A percentile compares a stretch with the other conserved stretches of the same genome.
phyloP scores from a whole-genome alignment of 2,329 filamentous ascomycete species.

The Lecanosticta acicola region DNA sequence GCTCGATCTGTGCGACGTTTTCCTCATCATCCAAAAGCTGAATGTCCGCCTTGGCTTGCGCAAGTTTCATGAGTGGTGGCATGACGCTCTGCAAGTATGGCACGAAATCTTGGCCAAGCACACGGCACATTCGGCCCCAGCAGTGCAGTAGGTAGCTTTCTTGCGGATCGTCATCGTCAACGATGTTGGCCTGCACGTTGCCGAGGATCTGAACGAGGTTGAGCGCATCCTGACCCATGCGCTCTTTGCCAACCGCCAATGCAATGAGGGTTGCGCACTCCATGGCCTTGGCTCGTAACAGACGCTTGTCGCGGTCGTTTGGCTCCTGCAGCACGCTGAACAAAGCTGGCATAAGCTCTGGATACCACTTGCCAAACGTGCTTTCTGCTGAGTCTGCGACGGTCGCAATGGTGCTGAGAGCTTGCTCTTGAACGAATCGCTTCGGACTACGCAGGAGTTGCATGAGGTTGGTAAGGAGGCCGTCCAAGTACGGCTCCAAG shows the following conservation, averaged over 20 bases:
- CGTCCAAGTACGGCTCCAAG: constrained; percentile 87
- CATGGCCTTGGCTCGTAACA: constrained; percentile 96
- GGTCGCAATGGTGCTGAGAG: constrained; percentile 93
- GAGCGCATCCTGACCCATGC: constrained; percentile 81
- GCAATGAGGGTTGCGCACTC: constrained; percentile 96
- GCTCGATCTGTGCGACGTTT: constrained; percentile 83
- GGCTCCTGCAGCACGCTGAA: constrained; percentile 85
- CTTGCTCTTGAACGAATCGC: constrained; percentile 95
- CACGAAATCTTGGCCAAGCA: constrained; percentile 82
- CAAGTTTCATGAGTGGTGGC: constrained; percentile 84
- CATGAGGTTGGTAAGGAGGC: constrained; percentile 78
- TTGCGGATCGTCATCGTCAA: constrained; percentile 89
- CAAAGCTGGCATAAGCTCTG: constrained; percentile 88
- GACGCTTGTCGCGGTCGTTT: constrained; percentile 85
- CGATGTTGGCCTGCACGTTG: constrained; percentile 78
- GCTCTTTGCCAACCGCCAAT: constrained; percentile 87
- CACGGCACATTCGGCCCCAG: constrained; percentile 98
- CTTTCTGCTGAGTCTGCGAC: constrained; percentile 97
- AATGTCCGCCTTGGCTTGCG: constrained; percentile 93
- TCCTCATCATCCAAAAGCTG: constrained; percentile 94
- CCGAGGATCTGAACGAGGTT: constrained; percentile 82
- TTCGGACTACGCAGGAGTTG: constrained; percentile 85
- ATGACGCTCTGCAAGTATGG: constrained; percentile 91
- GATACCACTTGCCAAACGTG: constrained; percentile 92
- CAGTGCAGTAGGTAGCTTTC: constrained; percentile 97